A percentile compares a stretch with the other conserved stretches of the same genome.
Evolutionary conservation across 2,329 filamentous ascomycete species (phyloP).

Genomic region (Ceratocystis papillata): DNA sequence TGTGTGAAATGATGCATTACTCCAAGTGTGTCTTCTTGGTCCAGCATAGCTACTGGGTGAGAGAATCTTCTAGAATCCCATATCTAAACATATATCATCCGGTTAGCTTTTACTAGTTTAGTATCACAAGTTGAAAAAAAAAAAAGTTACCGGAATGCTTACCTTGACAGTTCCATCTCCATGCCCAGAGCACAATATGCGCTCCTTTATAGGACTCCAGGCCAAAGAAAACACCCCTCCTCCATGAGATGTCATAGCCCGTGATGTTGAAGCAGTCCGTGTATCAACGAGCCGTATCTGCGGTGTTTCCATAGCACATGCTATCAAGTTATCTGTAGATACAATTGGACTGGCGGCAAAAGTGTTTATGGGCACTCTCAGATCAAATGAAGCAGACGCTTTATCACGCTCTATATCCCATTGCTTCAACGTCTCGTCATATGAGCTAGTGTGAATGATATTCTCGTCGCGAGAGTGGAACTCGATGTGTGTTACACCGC

Average conservation of each 20-base stretch:
- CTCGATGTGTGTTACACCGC: conserved; percentile 63
- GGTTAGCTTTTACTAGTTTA: background rate
- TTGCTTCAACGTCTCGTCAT: conserved; percentile 65
- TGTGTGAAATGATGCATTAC: conserved; percentile 38
- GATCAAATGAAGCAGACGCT: conserved; percentile 54
- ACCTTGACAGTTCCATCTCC: conserved; percentile 59
- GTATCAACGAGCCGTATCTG: conserved; percentile 71
- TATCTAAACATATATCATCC: conserved; percentile 40
- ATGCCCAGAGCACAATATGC: conserved; percentile 74
- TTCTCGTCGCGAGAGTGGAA: conserved; percentile 71
- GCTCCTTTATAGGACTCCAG: conserved; percentile 73
- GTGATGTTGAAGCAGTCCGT: conserved; percentile 36
- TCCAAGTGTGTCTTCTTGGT: conserved; percentile 73
- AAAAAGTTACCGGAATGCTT: background rate
- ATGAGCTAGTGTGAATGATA: conserved; percentile 66
- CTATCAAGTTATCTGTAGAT: conserved; percentile 59
- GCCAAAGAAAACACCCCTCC: conserved; percentile 57
- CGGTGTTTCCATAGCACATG: conserved; percentile 78
- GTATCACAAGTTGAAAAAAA: background rate
- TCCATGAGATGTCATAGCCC: conserved; percentile 58
- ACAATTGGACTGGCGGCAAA: conserved; percentile 68
- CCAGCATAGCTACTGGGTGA: conserved; percentile 63
- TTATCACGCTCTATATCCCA: conserved; percentile 56
- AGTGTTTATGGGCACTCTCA: conserved; percentile 60
- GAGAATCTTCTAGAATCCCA: conserved; percentile 81